These are phyloP conservation scores for Hygrocybe punicea DNA, from an alignment of 768 basidiomycete genomes.

Conservation along the genomic window DNA sequence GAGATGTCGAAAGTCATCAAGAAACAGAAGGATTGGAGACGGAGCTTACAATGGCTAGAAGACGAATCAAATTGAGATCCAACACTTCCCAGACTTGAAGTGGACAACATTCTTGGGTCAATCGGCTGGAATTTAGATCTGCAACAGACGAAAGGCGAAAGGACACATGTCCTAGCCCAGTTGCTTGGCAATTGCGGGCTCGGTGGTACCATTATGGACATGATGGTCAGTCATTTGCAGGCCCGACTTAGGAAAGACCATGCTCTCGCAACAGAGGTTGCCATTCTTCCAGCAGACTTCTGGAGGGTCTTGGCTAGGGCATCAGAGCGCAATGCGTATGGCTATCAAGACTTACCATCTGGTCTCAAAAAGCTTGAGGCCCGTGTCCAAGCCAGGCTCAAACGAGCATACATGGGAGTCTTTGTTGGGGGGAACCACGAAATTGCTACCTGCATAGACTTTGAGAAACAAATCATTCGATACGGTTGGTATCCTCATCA, in stretches of 20 bases:
- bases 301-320: not conserved
- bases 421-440: not conserved
- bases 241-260: too few species aligned
- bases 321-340: not conserved
- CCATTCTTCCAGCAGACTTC: too few species aligned
- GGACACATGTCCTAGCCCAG: too few species aligned
- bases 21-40: not conserved
- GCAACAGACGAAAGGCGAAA: too few species aligned
- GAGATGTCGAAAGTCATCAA: not conserved
- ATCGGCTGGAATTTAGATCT: too few species aligned
- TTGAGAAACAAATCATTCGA: not conserved
- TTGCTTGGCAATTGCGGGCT: too few species aligned
- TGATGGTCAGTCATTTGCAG: too few species aligned
- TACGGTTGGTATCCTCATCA: not conserved
- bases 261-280: too few species aligned
- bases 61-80: not conserved
- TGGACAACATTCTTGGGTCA: not conserved
- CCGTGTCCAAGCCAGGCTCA: not conserved
- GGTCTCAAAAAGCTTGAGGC: not conserved
- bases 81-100: not conserved
- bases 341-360: not conserved
- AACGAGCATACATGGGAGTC: not conserved
- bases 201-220: too few species aligned
- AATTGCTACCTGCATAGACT: not conserved
- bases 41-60: not conserved